Evolutionary conservation across 2,329 filamentous ascomycete species (phyloP).

Genomic region (Lachnum nothofagi): DNA sequence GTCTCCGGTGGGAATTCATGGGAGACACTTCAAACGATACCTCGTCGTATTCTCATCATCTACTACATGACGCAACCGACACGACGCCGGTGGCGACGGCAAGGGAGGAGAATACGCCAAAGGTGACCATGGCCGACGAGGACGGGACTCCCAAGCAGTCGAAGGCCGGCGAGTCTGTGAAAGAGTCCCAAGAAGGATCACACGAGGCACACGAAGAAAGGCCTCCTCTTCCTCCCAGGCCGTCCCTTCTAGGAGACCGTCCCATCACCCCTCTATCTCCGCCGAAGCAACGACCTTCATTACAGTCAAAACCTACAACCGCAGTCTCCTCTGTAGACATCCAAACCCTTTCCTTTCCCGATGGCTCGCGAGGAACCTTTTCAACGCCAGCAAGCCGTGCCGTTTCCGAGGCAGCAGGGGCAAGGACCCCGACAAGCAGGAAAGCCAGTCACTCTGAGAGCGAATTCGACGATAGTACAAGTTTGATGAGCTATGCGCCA

Average conservation of each 20-base stretch:
- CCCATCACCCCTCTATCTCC: conserved; percentile 21
- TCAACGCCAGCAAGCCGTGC: conserved; percentile 36
- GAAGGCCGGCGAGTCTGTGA: neutral
- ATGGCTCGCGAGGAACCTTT: conserved; percentile 63
- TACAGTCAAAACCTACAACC: conserved; percentile 69
- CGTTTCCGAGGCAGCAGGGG: conserved; percentile 27
- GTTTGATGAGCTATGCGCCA: conserved; percentile 46
- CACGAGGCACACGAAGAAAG: conserved; percentile 33
- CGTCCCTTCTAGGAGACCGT: conserved; percentile 30
- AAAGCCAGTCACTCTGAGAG: conserved; percentile 38
- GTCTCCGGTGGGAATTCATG: conserved; percentile 18
- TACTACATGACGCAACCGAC: conserved; percentile 15
- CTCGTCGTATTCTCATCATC: conserved; percentile 14
- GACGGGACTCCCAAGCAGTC: conserved; percentile 12
- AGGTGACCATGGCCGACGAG: conserved; percentile 23
- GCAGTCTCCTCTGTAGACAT: conserved; percentile 78
- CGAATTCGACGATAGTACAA: conserved; percentile 45
- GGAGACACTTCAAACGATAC: conserved; percentile 13
- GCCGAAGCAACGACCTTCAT: conserved; percentile 32
- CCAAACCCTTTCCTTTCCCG: conserved; percentile 68
- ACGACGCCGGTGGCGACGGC: conserved; percentile 15
- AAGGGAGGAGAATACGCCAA: conserved; percentile 14
- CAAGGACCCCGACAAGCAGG: conserved; percentile 24
- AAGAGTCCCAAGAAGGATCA: conserved; percentile 1
- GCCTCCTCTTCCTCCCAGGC: conserved; percentile 44